These are phyloP conservation scores for Cytospora mali DNA, from an alignment of 2,329 filamentous ascomycete species.

Conservation along the genomic window DNA sequence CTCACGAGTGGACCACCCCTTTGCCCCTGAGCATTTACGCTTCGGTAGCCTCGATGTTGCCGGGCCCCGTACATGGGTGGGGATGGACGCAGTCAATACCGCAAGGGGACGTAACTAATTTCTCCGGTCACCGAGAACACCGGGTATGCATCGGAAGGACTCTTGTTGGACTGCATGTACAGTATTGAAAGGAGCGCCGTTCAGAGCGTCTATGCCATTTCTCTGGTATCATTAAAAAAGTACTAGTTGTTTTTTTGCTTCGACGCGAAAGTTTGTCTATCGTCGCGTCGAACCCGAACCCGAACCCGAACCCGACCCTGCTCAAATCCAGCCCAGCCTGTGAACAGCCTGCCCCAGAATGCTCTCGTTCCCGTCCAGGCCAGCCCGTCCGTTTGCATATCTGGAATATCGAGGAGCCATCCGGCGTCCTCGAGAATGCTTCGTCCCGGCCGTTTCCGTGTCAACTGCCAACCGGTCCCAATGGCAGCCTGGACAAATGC, in stretches of 20 bases:
- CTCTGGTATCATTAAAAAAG: slow-evolving; percentile 29
- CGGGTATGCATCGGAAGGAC: neutral
- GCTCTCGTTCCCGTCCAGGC: slow-evolving; percentile 22
- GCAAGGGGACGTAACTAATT: neutral
- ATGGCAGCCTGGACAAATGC: slow-evolving; percentile 2
- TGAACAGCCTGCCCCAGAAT: slow-evolving; percentile 14
- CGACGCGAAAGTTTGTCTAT: slow-evolving; percentile 14
- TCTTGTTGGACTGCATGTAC: neutral
- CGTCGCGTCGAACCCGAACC: slow-evolving; percentile 10
- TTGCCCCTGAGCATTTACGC: neutral
- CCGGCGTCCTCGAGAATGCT: slow-evolving; percentile 10
- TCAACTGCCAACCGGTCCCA: slow-evolving; percentile 8
- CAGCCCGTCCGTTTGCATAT: slow-evolving; percentile 25
- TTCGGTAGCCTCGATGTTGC: no score
- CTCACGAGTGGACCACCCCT: neutral
- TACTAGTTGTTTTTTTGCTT: slow-evolving; percentile 22
- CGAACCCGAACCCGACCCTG: neutral
- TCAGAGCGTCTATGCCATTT: slow-evolving; percentile 8
- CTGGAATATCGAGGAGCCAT: neutral
- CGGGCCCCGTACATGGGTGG: neutral
- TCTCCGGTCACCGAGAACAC: neutral
- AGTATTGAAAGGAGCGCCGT: neutral
- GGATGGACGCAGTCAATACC: neutral
- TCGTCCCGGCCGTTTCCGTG: neutral
- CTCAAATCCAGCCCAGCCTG: neutral